A percentile compares a stretch with the other conserved stretches of the same genome.
These are phyloP conservation scores for Blastobotrys parvus DNA, from an alignment of 805 yeast genomes.

Conservation along the genomic window DNA sequence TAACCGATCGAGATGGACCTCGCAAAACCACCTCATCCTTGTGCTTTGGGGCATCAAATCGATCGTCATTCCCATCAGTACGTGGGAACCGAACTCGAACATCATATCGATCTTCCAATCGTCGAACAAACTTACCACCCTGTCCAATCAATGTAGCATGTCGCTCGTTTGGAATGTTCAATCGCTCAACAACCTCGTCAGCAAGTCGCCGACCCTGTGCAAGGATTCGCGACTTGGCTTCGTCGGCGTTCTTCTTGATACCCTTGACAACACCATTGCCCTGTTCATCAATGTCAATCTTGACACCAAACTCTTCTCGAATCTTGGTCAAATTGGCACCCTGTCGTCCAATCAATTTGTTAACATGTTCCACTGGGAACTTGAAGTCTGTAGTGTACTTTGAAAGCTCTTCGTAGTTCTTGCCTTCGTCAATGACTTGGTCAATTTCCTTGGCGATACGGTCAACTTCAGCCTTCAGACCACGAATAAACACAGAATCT, in stretches of 20 bases:
- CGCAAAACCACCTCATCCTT: constrained; percentile 60
- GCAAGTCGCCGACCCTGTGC: constrained; percentile 66
- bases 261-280: constrained; percentile 63
- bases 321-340: constrained; percentile 67
- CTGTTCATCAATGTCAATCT: constrained; percentile 60
- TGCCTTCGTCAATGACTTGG: constrained; percentile 46
- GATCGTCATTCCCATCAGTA: constrained; percentile 10
- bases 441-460: constrained; percentile 45
- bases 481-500: constrained; percentile 58
- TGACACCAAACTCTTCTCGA: constrained; percentile 66
- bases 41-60: constrained; percentile 11
- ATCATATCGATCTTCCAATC: constrained; percentile 79
- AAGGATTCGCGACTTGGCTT: constrained; percentile 51
- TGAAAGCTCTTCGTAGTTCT: constrained; percentile 40
- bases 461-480: constrained; percentile 55
- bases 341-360: constrained; percentile 83
- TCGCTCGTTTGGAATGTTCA: constrained; percentile 66
- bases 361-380: constrained; percentile 59
- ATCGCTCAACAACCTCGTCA: constrained; percentile 61
- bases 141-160: constrained; percentile 82
- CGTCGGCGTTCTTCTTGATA: constrained; percentile 66
- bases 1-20: constrained; percentile 88
- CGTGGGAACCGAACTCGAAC: constrained; percentile 72
- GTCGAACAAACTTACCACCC: constrained; percentile 68
- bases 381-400: constrained; percentile 40